phyloP scores from a whole-genome alignment of 345 rosid genomes.

The Cardamine resedifolia region DNA sequence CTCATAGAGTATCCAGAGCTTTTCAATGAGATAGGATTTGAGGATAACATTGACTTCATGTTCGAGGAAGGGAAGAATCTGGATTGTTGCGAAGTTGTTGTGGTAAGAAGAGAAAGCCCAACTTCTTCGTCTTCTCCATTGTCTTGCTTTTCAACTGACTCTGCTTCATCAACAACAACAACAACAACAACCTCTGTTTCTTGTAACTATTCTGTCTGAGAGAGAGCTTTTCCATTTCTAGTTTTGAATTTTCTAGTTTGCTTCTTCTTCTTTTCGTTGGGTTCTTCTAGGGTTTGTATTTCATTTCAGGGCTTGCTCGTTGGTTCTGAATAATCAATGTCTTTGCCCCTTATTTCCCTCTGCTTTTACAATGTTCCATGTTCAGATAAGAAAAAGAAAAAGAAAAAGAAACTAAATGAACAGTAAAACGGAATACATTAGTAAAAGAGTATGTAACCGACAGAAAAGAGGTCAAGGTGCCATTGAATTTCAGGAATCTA shows the following conservation, averaged over 20 bases:
- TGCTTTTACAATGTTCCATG: slow-evolving; percentile 1
- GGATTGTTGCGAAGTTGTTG: slow-evolving; percentile 37
- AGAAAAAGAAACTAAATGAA: neutral
- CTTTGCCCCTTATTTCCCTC: slow-evolving; percentile 8
- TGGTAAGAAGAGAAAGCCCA: slow-evolving; percentile 39
- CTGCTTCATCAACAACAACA: slow-evolving; percentile 44
- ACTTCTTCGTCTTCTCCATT: slow-evolving; percentile 38
- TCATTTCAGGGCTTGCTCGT: slow-evolving; percentile 24
- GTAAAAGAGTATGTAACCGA: neutral
- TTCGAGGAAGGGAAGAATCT: slow-evolving; percentile 47
- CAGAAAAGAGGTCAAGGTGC: neutral
- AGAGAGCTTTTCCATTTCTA: slow-evolving; percentile 12
- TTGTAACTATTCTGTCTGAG: slow-evolving; percentile 54
- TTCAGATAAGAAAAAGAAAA: neutral
- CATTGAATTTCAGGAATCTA: neutral
- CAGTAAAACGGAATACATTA: neutral
- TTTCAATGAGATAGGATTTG: slow-evolving; percentile 59
- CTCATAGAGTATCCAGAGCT: slow-evolving; percentile 55
- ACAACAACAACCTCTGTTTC: slow-evolving; percentile 47
- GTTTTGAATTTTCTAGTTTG: slow-evolving; percentile 21
- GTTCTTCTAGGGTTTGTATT: slow-evolving; percentile 32
- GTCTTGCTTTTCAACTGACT: slow-evolving; percentile 37
- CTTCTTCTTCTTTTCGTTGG: slow-evolving; percentile 8
- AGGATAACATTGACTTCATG: slow-evolving; percentile 72
- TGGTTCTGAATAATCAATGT: slow-evolving; percentile 39